Evolutionary conservation across 495 filamentous ascomycete genomes (phyloP).

Genomic region (Trichoderma asperelloides): DNA sequence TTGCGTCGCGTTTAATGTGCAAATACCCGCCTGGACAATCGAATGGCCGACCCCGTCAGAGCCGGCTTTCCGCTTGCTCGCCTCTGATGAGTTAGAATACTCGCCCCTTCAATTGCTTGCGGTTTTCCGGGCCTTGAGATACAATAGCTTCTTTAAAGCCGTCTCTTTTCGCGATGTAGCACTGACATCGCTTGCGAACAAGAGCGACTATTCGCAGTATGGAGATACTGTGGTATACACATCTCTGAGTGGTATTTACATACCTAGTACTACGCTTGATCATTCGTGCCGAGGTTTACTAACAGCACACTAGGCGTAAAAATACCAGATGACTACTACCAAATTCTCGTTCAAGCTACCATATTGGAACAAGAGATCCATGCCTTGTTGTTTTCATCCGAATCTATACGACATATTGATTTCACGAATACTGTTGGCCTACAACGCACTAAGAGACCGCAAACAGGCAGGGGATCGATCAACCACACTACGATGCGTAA

Average conservation of each 20-base stretch:
- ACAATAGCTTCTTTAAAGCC: constrained; percentile 82
- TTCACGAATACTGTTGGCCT: constrained; percentile 25
- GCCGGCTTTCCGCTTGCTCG: constrained; percentile 74
- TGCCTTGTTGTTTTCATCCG: constrained; percentile 36
- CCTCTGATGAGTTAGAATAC: constrained; percentile 57
- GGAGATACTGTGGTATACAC: constrained; percentile 21
- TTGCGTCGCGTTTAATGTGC: constrained; percentile 65
- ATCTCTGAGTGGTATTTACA: constrained; percentile 21
- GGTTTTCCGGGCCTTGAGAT: constrained; percentile 76
- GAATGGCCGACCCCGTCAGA: constrained; percentile 68
- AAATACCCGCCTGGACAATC: constrained; percentile 70
- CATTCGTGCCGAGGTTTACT: neutral
- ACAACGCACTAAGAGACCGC: neutral
- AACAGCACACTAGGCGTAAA: constrained; percentile 18
- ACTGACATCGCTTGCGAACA: constrained; percentile 28
- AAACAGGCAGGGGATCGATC: neutral
- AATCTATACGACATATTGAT: constrained; percentile 36
- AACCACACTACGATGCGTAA: neutral
- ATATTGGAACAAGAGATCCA: constrained; percentile 39
- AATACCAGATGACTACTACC: constrained; percentile 24
- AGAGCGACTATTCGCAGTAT: neutral
- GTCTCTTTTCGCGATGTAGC: constrained; percentile 74
- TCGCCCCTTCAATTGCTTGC: constrained; percentile 69
- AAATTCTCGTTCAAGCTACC: constrained; percentile 28
- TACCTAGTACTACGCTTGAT: neutral